Evolutionary conservation across 2,329 filamentous ascomycete genomes (phyloP).

Genomic region (Penicillium sp.): DNA sequence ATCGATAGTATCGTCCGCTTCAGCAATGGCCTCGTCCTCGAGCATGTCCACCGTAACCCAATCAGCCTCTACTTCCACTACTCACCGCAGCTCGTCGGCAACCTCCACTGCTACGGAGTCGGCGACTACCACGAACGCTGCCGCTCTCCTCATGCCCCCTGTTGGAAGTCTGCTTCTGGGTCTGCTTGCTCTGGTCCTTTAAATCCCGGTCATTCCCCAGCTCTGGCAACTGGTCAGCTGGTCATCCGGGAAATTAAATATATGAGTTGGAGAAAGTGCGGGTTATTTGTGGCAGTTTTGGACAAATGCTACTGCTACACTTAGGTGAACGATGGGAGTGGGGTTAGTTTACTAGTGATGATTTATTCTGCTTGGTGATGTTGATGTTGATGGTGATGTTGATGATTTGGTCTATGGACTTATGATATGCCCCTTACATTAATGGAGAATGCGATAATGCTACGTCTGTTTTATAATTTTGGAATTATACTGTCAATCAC

Average conservation of each 20-base stretch:
- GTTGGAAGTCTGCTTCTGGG: slow-evolving; percentile 30
- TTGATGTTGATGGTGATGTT: slow-evolving; percentile 8
- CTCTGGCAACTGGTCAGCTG: not conserved
- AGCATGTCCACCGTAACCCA: slow-evolving; percentile 16
- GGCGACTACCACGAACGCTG: slow-evolving; percentile 24
- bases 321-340: not conserved
- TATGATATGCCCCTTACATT: slow-evolving; percentile 6
- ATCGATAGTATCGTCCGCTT: slow-evolving; percentile 3
- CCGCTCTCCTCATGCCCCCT: slow-evolving; percentile 27
- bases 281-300: not conserved
- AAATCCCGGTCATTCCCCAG: not conserved
- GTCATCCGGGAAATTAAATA: not conserved
- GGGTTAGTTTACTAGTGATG: not conserved
- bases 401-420: slow-evolving; percentile 5
- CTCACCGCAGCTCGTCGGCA: slow-evolving; percentile 12
- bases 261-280: not conserved
- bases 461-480: not conserved
- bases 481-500: not conserved
- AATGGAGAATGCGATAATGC: slow-evolving; percentile 13
- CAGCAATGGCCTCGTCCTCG: not conserved
- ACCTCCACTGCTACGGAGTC: slow-evolving; percentile 24
- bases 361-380: slow-evolving; percentile 2
- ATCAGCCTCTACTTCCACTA: slow-evolving; percentile 19
- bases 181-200: slow-evolving; percentile 28
- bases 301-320: not conserved